A percentile compares a stretch with the other conserved stretches of the same genome.
phyloP scores from a whole-genome alignment of 2,329 filamentous ascomycete genomes.

The Aureobasidium namibiae region DNA sequence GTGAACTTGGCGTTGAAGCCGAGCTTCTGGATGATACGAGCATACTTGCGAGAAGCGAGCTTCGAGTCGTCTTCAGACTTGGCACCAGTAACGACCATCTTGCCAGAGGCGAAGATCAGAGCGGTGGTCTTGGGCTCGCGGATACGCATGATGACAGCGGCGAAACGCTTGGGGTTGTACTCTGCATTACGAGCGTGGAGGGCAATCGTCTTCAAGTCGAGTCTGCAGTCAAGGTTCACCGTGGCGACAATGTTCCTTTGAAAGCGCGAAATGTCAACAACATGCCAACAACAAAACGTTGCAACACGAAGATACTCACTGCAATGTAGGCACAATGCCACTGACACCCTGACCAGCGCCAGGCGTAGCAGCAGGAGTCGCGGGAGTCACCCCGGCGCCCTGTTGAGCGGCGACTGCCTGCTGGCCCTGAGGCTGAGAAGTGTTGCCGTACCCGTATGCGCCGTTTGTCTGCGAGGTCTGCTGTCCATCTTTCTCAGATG shows the following conservation, averaged over 20 bases:
- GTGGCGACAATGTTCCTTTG: constrained; percentile 97
- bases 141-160: constrained; percentile 98
- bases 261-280: constrained; percentile 31
- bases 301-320: constrained; percentile 65
- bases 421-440: constrained; percentile 46
- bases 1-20: constrained; percentile 99
- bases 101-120: constrained; percentile 94
- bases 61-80: constrained; percentile 80
- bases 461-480: constrained; percentile 41
- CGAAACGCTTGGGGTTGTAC: constrained; percentile 99
- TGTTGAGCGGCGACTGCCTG: constrained; percentile 29
- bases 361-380: constrained; percentile 86
- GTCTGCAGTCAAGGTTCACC: constrained; percentile 92
- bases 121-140: constrained; percentile 98
- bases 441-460: constrained; percentile 42
- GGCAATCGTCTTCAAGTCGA: constrained; percentile 98
- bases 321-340: constrained; percentile 85
- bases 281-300: constrained; percentile 23
- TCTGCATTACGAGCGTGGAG: constrained; percentile 96
- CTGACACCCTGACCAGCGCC: constrained; percentile 73
- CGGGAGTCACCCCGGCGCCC: constrained; percentile 75
- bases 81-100: constrained; percentile 83
- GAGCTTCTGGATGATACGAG: constrained; percentile 98
- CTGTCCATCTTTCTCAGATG: constrained; percentile 58
- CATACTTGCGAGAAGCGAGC: constrained; percentile 93